phyloP scores from a whole-genome alignment of 352 stramenopile species.

The Elongisporangium anandrum region DNA sequence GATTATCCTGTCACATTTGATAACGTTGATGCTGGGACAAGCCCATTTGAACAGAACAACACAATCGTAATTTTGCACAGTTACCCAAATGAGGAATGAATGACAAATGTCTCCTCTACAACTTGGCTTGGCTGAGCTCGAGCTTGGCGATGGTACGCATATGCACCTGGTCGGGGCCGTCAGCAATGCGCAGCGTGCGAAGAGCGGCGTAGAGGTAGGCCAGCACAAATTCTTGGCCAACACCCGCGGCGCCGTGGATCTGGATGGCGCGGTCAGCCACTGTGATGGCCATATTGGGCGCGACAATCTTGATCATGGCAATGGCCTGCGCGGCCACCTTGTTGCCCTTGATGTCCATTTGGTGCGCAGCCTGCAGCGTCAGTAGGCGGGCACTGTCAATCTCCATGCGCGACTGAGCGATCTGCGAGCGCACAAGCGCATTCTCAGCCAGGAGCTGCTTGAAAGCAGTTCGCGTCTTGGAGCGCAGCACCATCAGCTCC shows the following conservation, averaged over 20 bases:
- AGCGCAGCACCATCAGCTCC: constrained; percentile 82
- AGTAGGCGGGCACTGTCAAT: constrained; percentile 83
- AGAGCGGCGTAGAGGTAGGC: constrained; percentile 89
- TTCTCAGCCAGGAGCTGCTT: constrained; percentile 91
- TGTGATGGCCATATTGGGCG: constrained; percentile 85
- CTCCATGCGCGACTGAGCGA: constrained; percentile 78
- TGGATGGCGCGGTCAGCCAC: constrained; percentile 92
- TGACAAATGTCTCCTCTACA: constrained; percentile 19
- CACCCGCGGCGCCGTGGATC: constrained; percentile 67
- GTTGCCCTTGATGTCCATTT: constrained; percentile 83
- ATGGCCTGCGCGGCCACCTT: constrained; percentile 91
- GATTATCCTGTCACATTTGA: too few relatives aligned
- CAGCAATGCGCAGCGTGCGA: constrained; percentile 92
- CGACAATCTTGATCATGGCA: constrained; percentile 96
- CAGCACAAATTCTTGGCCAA: constrained; percentile 93
- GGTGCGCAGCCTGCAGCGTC: constrained; percentile 87
- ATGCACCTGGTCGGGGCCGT: constrained; percentile 97
- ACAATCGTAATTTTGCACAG: neutral
- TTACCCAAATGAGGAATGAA: neutral
- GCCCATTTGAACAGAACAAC: neutral
- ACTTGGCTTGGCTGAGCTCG: constrained; percentile 72
- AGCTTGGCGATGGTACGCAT: constrained; percentile 92
- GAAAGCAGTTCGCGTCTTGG: constrained; percentile 93
- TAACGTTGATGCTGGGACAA: too few relatives aligned
- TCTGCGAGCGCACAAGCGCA: constrained; percentile 70